phyloP scores from a whole-genome alignment of 2,329 filamentous ascomycete genomes.

The Xylaria sp. region DNA sequence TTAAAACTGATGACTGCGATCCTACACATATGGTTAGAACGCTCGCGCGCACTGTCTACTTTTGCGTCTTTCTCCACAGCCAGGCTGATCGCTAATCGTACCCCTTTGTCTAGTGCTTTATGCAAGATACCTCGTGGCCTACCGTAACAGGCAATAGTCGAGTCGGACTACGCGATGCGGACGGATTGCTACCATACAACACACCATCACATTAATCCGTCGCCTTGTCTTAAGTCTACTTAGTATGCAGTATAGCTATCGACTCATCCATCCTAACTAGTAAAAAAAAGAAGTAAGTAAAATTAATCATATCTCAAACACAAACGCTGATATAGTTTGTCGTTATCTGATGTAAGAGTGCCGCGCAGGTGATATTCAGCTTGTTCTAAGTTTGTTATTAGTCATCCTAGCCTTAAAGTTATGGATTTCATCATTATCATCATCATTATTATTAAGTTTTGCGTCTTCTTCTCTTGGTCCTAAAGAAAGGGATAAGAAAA shows the following conservation, averaged over 20 bases:
- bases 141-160: constrained; percentile 34
- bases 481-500: too few relatives aligned
- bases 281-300: not conserved
- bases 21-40: too few relatives aligned
- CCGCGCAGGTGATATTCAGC: not conserved
- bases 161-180: constrained; percentile 31
- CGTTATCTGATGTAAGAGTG: not conserved
- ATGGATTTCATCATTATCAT: constrained; percentile 2
- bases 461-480: not conserved
- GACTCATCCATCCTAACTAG: not conserved
- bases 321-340: not conserved
- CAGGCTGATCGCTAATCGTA: constrained; percentile 32
- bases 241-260: not conserved
- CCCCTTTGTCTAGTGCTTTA: constrained; percentile 30
- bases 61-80: constrained; percentile 15
- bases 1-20: too few relatives aligned
- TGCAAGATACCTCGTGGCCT: constrained; percentile 35
- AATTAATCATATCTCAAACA: too few relatives aligned
- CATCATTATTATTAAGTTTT: not conserved
- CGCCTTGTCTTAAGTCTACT: not conserved
- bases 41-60: constrained; percentile 16
- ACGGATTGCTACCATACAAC: constrained; percentile 12
- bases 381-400: not conserved
- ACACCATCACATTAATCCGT: constrained; percentile 14
- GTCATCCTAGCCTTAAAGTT: not conserved